These are phyloP conservation scores for Voacanga thouarsii DNA, from an alignment of 257 asterid species.

Conservation along the genomic window DNA sequence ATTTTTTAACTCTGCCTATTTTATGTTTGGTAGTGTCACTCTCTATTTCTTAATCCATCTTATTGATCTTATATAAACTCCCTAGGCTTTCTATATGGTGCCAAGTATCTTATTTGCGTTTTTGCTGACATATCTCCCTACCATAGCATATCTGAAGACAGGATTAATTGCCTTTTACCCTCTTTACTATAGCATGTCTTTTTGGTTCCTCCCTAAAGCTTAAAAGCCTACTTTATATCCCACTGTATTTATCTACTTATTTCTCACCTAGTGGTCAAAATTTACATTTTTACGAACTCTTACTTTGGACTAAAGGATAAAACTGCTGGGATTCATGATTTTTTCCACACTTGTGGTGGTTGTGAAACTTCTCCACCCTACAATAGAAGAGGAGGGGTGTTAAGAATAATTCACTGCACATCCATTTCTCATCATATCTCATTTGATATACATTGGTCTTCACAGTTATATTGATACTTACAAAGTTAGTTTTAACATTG, in stretches of 20 bases:
- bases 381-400: too few relatives aligned
- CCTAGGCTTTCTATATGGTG: not conserved
- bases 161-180: not conserved
- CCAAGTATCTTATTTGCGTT: not conserved
- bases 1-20: not conserved
- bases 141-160: not conserved
- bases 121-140: not conserved
- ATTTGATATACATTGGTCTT: too few relatives aligned
- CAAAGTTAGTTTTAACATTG: too few relatives aligned
- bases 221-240: too few relatives aligned
- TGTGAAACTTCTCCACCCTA: too few relatives aligned
- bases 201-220: not conserved
- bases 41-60: not conserved
- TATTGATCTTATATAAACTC: not conserved
- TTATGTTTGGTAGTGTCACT: not conserved
- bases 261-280: not conserved
- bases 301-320: not conserved
- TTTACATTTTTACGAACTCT: not conserved
- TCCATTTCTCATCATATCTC: too few relatives aligned
- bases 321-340: not conserved
- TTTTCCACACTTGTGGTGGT: too few relatives aligned
- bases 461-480: too few relatives aligned
- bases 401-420: too few relatives aligned
- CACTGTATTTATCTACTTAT: not conserved
- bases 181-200: not conserved